Conservation (phyloP, 2,329 filamentous ascomycete species). For the Neofusicoccum laricinum region DNA sequence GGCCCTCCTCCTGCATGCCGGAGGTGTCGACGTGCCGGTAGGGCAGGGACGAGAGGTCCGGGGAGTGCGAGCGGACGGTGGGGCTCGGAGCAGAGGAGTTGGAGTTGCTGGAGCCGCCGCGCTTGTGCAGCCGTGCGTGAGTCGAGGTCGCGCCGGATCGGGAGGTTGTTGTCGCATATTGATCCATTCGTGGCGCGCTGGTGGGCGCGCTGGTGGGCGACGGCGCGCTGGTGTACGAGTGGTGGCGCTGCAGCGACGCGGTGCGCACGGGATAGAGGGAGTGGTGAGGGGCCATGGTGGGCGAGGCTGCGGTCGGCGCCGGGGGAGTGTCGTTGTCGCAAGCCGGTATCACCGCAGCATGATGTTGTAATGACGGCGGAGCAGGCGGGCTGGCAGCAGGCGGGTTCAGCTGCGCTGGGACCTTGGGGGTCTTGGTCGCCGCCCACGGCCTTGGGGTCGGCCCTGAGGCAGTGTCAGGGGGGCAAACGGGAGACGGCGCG, state of each 20-base stretch:
- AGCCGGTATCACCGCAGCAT: slow-evolving; percentile 15
- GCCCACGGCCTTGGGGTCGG: background rate
- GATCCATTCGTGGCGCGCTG: background rate
- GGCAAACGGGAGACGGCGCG: background rate
- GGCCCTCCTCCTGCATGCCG: slow-evolving; percentile 12
- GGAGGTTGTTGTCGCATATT: slow-evolving; percentile 6
- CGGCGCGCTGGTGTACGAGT: slow-evolving; percentile 3
- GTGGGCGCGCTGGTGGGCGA: background rate
- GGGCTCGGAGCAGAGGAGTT: slow-evolving; percentile 36
- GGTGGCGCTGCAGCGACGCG: slow-evolving; percentile 7
- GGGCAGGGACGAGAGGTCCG: slow-evolving; percentile 15
- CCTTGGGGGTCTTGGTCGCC: background rate
- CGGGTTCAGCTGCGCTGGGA: slow-evolving; percentile 1
- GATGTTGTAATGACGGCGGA: slow-evolving; percentile 10
- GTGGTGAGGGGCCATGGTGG: background rate
- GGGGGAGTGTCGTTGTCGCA: slow-evolving; percentile 7
- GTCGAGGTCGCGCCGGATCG: slow-evolving; percentile 19
- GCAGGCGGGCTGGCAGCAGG: background rate
- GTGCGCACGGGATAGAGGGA: slow-evolving; percentile 2
- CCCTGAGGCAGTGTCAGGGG: slow-evolving; percentile 2
- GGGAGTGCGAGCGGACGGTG: slow-evolving; percentile 27
- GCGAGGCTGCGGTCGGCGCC: background rate
- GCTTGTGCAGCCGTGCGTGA: slow-evolving; percentile 40
- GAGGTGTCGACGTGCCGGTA: slow-evolving; percentile 9
- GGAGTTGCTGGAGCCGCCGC: slow-evolving; percentile 30